These are phyloP conservation scores for Fusarium mexicanum DNA, from an alignment of 2,329 filamentous ascomycete species.

Conservation along the genomic window DNA sequence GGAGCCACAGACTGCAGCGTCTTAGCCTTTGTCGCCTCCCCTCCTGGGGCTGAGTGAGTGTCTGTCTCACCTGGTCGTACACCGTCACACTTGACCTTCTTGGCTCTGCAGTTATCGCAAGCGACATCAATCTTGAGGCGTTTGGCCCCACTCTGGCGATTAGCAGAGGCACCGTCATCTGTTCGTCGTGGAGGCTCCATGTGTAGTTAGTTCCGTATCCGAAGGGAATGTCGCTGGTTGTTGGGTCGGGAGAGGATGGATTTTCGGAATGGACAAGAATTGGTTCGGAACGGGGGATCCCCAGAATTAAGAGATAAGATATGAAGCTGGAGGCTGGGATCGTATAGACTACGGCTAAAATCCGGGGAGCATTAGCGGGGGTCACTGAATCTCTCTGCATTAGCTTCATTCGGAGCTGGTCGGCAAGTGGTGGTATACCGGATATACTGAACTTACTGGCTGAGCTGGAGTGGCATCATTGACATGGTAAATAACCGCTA, in stretches of 20 bases:
- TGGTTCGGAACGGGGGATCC: slow-evolving; percentile 16
- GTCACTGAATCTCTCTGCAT: not conserved
- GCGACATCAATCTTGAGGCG: slow-evolving; percentile 56
- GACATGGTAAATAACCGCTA: too few species aligned
- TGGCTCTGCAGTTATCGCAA: slow-evolving; percentile 53
- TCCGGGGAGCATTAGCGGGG: not conserved
- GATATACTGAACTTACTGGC: not conserved
- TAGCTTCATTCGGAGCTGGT: not conserved
- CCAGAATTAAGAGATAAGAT: not conserved
- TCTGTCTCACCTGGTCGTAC: slow-evolving; percentile 47
- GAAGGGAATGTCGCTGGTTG: not conserved
- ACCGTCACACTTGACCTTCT: slow-evolving; percentile 56
- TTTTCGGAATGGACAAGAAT: slow-evolving; percentile 17
- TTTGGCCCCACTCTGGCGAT: slow-evolving; percentile 41
- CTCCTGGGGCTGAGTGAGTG: too few species aligned
- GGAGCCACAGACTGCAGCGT: slow-evolving; percentile 44
- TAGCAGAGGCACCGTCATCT: not conserved
- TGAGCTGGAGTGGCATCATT: not conserved
- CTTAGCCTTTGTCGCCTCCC: not conserved
- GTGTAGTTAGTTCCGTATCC: not conserved
- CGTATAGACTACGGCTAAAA: not conserved
- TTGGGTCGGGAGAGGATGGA: not conserved
- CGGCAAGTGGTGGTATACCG: not conserved
- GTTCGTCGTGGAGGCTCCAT: slow-evolving; percentile 30
- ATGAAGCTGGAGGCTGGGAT: not conserved